phyloP scores from a whole-genome alignment of 2,329 filamentous ascomycete species.

The Pseudocercospora cruenta region DNA sequence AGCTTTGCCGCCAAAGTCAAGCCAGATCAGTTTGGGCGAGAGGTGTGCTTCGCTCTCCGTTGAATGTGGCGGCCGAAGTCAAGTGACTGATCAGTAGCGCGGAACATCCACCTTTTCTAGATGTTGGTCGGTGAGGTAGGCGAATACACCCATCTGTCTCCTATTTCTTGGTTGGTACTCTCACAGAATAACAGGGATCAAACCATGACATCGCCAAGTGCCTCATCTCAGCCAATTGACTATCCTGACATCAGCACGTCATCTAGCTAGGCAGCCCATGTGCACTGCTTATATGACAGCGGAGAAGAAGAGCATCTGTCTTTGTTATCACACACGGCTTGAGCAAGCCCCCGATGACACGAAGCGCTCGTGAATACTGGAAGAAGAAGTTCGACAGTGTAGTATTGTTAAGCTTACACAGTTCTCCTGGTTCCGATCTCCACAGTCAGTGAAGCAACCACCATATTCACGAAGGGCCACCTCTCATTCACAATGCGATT shows the following conservation, averaged over 20 bases:
- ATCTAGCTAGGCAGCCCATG: constrained; percentile 4
- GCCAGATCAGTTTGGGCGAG: background rate
- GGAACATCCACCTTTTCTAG: no score
- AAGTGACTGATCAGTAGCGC: background rate
- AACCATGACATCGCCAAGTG: background rate
- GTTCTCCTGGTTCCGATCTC: background rate
- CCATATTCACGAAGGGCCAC: background rate
- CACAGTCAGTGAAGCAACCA: background rate
- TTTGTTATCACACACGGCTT: background rate
- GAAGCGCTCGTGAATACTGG: background rate
- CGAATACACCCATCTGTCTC: background rate
- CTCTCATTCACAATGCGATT: constrained; percentile 1
- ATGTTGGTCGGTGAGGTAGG: no score
- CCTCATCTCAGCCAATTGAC: constrained; percentile 2
- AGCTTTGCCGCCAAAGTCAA: background rate
- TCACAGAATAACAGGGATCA: background rate
- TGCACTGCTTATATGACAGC: background rate
- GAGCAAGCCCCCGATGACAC: background rate
- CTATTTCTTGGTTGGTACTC: background rate
- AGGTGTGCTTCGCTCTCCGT: background rate
- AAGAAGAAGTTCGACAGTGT: background rate
- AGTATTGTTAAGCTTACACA: background rate
- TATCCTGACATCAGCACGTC: constrained; percentile 2
- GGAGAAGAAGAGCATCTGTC: background rate
- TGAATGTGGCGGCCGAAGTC: background rate